Evolutionary conservation across 2,329 filamentous ascomycete species (phyloP).

Genomic region (Aspergillus viridinutans): DNA sequence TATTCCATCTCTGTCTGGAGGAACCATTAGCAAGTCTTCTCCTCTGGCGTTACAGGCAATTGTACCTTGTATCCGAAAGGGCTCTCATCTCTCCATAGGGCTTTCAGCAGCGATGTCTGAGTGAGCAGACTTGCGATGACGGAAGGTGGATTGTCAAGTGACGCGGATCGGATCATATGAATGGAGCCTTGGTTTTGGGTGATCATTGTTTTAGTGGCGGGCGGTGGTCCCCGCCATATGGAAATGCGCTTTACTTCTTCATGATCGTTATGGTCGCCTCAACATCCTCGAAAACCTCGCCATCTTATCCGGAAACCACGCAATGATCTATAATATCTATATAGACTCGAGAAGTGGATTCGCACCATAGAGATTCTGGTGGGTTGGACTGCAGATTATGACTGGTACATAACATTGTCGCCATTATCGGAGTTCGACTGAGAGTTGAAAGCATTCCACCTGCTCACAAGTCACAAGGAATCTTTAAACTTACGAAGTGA

Average conservation of each 20-base stretch:
- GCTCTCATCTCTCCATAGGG: conserved; percentile 46
- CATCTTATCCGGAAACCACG: background rate
- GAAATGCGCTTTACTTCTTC: background rate
- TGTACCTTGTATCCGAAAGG: conserved; percentile 52
- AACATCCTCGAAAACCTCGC: background rate
- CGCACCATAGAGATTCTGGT: background rate
- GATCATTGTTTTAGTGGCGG: background rate
- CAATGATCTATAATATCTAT: background rate
- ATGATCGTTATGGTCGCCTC: background rate
- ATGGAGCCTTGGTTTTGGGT: background rate
- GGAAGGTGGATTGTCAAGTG: background rate
- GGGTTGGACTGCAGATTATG: background rate
- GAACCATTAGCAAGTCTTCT: conserved; percentile 1
- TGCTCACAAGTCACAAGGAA: background rate
- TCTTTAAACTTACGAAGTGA: background rate
- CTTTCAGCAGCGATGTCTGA: conserved; percentile 3
- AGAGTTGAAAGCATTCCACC: background rate
- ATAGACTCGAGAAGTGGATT: background rate
- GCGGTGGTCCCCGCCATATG: background rate
- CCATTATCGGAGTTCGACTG: background rate
- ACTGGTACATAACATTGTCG: background rate
- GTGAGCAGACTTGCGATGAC: background rate
- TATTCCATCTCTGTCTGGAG: conserved; percentile 63
- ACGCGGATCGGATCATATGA: background rate
- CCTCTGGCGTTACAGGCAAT: background rate